Conservation (phyloP, 768 basidiomycete species). For the Melanogaster broomeanus region DNA sequence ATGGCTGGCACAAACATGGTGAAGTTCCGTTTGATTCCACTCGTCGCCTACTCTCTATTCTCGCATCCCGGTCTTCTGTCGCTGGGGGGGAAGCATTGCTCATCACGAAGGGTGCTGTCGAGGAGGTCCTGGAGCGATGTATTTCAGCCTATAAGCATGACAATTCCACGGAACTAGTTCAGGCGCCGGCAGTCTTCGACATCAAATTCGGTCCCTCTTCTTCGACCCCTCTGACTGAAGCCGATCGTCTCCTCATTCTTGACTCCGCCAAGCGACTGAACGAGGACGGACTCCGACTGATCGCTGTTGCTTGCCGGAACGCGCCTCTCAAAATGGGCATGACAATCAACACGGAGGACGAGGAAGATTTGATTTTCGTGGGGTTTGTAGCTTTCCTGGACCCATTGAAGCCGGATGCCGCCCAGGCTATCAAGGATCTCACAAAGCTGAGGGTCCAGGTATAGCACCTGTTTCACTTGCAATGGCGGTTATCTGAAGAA, state of each 20-base stretch:
- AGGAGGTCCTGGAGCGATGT: constrained; percentile 35
- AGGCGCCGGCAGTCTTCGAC: background rate
- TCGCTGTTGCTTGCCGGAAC: constrained; percentile 29
- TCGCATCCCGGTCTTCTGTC: constrained; percentile 27
- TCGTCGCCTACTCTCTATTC: constrained; percentile 36
- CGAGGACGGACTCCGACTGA: constrained; percentile 33
- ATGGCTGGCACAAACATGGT: constrained; percentile 31
- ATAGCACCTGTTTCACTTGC: background rate
- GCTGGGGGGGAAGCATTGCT: constrained; percentile 21
- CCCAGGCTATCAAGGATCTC: constrained; percentile 30
- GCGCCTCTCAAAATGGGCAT: constrained; percentile 13
- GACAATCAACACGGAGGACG: constrained; percentile 23
- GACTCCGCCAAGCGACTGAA: constrained; percentile 28
- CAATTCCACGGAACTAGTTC: constrained; percentile 9
- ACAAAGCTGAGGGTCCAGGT: constrained; percentile 32
- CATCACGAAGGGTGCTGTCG: constrained; percentile 33
- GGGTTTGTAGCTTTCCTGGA: constrained; percentile 32
- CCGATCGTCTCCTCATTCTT: constrained; percentile 23
- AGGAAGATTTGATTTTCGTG: constrained; percentile 30
- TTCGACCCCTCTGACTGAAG: constrained; percentile 15
- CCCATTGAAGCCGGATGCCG: constrained; percentile 33
- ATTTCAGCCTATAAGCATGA: constrained; percentile 17
- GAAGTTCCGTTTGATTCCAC: constrained; percentile 39
- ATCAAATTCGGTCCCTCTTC: constrained; percentile 20
- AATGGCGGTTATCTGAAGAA: constrained; percentile 1